Evolutionary conservation across 441 rosid genomes (phyloP).

Genomic region (Eutrema salsugineum): DNA sequence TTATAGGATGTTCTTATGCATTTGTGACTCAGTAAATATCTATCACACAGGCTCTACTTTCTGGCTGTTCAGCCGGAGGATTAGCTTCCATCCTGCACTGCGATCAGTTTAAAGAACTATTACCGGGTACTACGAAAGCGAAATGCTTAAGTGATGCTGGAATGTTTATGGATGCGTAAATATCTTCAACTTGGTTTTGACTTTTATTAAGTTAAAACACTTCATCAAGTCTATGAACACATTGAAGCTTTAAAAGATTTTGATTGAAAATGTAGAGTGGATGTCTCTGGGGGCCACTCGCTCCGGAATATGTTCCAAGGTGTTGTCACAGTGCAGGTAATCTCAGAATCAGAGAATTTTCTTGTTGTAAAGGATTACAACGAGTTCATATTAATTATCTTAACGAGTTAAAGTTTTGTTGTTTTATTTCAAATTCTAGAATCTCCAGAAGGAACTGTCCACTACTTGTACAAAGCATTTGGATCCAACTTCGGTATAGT

Average conservation of each 20-base stretch:
- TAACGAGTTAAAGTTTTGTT: not conserved
- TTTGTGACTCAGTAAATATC: not conserved
- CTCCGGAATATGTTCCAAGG: slow-evolving; percentile 43
- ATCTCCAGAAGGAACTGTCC: slow-evolving; percentile 51
- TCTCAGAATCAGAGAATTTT: not conserved
- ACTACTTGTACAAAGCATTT: slow-evolving; percentile 66
- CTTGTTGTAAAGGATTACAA: not conserved
- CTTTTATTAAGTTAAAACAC: not conserved
- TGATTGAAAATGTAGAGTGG: slow-evolving; percentile 31
- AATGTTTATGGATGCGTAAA: slow-evolving; percentile 56
- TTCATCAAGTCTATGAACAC: not conserved
- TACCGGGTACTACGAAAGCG: slow-evolving; percentile 39
- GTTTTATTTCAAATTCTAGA: not conserved
- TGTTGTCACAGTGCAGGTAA: slow-evolving; percentile 49
- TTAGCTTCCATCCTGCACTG: slow-evolving; percentile 63
- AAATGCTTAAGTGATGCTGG: slow-evolving; percentile 73
- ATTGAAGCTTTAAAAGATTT: not conserved
- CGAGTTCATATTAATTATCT: not conserved
- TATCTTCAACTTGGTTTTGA: not conserved
- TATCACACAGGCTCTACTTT: slow-evolving; percentile 49
- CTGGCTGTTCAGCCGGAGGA: slow-evolving; percentile 77
- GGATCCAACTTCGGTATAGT: slow-evolving; percentile 74
- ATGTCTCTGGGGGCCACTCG: slow-evolving; percentile 48
- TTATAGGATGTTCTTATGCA: not conserved
- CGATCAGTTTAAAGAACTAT: slow-evolving; percentile 43